phyloP scores from a whole-genome alignment of 164 flowering plant species.

The Protea cynaroides region DNA sequence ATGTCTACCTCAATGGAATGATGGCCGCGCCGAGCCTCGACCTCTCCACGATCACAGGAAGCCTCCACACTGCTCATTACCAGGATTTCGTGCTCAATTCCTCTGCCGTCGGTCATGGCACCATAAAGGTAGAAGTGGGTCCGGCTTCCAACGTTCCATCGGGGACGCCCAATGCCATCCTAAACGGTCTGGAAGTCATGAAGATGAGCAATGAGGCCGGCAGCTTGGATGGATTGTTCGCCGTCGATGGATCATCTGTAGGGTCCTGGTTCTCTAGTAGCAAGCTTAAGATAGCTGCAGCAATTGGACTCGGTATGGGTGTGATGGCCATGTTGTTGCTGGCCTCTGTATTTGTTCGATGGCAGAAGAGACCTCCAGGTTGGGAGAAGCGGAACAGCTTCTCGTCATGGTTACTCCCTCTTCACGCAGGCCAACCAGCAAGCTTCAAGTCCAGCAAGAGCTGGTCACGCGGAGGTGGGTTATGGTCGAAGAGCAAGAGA shows the following conservation, averaged over 20 bases:
- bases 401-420: no score
- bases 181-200: conserved; percentile 80
- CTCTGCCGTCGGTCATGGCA: conserved; percentile 28
- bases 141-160: conserved; percentile 27
- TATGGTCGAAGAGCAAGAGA: no score
- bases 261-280: conserved; percentile 4
- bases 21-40: conserved; percentile 50
- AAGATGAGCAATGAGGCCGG: conserved; percentile 70
- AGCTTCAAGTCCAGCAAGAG: no score
- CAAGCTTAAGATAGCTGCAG: conserved; percentile 29
- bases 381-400: not conserved
- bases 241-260: conserved; percentile 27
- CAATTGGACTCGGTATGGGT: conserved; percentile 42
- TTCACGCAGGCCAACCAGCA: no score
- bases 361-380: conserved; percentile 44
- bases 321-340: conserved; percentile 36
- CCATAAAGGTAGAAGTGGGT: conserved; percentile 60
- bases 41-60: conserved; percentile 51
- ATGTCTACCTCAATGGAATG: conserved; percentile 56
- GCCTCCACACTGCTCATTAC: conserved; percentile 56
- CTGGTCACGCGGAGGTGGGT: no score
- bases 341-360: conserved; percentile 22
- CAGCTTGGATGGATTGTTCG: conserved; percentile 60
- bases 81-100: conserved; percentile 65
- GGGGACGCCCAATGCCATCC: conserved; percentile 51